Conservation (phyloP, 73 alveolate genomes). For the Symbiodinium pilosum region DNA sequence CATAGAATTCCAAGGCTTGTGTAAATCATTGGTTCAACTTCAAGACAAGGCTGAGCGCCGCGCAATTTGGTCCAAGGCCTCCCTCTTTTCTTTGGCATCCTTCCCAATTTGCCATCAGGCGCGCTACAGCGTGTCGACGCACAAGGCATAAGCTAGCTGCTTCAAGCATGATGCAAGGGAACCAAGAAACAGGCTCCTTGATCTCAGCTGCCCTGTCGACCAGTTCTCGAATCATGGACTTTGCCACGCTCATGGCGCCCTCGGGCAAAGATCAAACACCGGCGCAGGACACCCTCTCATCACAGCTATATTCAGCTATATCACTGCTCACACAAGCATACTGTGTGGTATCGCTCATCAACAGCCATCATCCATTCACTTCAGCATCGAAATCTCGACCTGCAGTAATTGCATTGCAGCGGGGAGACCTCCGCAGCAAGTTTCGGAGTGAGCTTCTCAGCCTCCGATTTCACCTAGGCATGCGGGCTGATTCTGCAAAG, state of each 20-base stretch:
- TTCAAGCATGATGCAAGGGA: too few relatives aligned
- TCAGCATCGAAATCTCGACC: too few relatives aligned
- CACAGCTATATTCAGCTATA: too few relatives aligned
- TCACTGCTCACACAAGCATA: too few relatives aligned
- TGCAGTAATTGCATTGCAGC: too few relatives aligned
- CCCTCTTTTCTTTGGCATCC: conserved; percentile 76
- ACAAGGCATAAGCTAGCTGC: too few relatives aligned
- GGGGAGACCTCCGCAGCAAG: conserved; percentile 69
- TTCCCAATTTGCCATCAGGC: not conserved
- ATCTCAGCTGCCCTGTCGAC: conserved; percentile 81
- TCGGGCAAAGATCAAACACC: not conserved
- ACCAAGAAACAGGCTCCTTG: too few relatives aligned
- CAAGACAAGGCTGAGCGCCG: not conserved
- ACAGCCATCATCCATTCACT: too few relatives aligned
- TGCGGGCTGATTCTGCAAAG: not conserved
- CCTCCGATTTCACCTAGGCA: conserved; percentile 67
- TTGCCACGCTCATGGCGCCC: conserved; percentile 75
- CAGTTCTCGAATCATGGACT: conserved; percentile 78
- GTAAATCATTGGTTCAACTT: not conserved
- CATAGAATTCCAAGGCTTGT: too few relatives aligned
- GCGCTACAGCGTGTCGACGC: not conserved
- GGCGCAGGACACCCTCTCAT: too few relatives aligned
- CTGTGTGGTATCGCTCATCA: too few relatives aligned
- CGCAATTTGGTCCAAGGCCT: conserved; percentile 46
- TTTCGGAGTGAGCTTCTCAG: conserved; percentile 90